phyloP scores from a whole-genome alignment of 345 rosid species.

The Alliaria petiolata region DNA sequence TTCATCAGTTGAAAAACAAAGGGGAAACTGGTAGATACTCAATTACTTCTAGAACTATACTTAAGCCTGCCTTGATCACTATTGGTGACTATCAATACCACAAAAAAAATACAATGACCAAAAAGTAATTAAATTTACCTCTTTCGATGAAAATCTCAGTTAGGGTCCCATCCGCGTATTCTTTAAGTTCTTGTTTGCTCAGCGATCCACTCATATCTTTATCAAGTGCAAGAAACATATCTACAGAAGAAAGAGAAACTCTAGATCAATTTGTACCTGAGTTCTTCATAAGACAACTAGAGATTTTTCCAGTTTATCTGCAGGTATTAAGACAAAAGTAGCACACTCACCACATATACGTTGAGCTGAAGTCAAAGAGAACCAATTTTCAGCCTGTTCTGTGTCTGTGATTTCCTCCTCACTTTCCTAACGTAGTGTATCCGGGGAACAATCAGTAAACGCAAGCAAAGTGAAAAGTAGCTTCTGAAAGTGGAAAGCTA shows the following conservation, averaged over 20 bases:
- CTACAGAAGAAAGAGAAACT: slow-evolving; percentile 40
- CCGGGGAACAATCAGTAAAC: neutral
- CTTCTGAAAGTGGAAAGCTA: slow-evolving; percentile 5
- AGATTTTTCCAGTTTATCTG: slow-evolving; percentile 1
- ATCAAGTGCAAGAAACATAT: slow-evolving; percentile 95
- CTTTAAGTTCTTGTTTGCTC: slow-evolving; percentile 94
- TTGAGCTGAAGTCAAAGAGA: slow-evolving; percentile 97
- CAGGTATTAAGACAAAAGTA: neutral
- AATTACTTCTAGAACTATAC: neutral
- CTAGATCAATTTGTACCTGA: neutral
- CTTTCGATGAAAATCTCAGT: slow-evolving; percentile 94
- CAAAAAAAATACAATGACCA: no score
- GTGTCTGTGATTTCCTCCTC: slow-evolving; percentile 98
- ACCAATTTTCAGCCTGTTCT: slow-evolving; percentile 99
- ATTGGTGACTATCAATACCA: neutral
- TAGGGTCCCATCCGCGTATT: slow-evolving; percentile 94
- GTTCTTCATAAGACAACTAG: neutral
- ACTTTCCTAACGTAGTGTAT: slow-evolving; percentile 57
- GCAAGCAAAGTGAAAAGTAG: neutral
- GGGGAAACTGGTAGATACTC: neutral
- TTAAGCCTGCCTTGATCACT: neutral
- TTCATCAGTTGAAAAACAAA: neutral
- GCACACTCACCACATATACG: slow-evolving; percentile 77
- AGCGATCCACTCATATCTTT: slow-evolving; percentile 89
- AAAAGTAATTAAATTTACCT: slow-evolving; percentile 47